Evolutionary conservation across 345 rosid species (phyloP), one percentile per base, ranked within the genome.

Genomic region (Bruguiera sexangula): DNA sequence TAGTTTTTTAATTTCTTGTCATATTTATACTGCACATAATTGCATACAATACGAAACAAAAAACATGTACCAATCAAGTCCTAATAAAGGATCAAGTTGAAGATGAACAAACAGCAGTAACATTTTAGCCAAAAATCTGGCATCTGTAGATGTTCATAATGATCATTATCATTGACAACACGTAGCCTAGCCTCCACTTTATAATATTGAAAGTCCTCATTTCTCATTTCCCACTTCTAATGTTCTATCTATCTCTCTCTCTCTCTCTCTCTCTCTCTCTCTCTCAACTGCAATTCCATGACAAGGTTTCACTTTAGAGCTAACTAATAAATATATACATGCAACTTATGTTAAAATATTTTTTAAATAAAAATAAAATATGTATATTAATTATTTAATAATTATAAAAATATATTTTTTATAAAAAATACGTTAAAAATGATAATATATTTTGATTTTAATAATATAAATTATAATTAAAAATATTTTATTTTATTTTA

Each of bases 131-230:
- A 20, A 71, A 43, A 64, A 43, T 37, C n/a, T 54, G 50, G 48
- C 65, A 46, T 43, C 61, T 30, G 37, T 30, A 51, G 26, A 60
- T 26, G 37, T 22, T 27, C 55, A 21, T 27, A 15, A 11, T 32
- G 18, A 71, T 39, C 68, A 55, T 37, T 43, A 64, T 64, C 58
- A 5, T 64, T 43, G 75, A 39, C 69, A 39, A 64, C 20, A 55
- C n/a, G 32, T 39, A 19, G 31, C 19, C 9, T 4, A 10, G 26
- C 31, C 50, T 36, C 36, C 50, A 26, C 34, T 27, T 6, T 19
- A 24, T 26, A 60, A 3, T 26, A 22, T 3, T 16, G 30, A 20
- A 50, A 54, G 29, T 3, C 56, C 57, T 32, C 69, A 21, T 67
- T 75, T 68, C 80, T 55, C 72, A 55, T 26, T 55, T 22, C 5